Percentiles rank a stretch among this genome's conserved stretches.
phyloP scores from a whole-genome alignment of 257 asterid genomes.

The Solanum medicagineum region DNA sequence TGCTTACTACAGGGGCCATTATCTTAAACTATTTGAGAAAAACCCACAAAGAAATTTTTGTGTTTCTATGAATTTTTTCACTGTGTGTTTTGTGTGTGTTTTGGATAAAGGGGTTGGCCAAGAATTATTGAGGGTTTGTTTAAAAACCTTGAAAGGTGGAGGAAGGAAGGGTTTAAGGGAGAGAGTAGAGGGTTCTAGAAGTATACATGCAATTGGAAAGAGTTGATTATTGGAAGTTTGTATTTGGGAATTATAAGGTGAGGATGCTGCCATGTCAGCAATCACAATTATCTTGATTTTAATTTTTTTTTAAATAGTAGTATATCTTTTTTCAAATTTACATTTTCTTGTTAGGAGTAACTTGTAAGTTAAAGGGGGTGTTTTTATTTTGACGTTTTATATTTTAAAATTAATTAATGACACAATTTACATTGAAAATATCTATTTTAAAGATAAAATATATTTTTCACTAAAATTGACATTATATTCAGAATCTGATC shows the following conservation, averaged over 20 bases:
- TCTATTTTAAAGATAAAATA: not conserved
- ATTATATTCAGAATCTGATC: not conserved
- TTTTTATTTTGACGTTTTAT: not conserved
- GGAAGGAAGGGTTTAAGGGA: slow-evolving; percentile 44
- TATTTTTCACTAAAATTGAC: not conserved
- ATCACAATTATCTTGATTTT: slow-evolving; percentile 20
- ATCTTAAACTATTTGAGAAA: not conserved
- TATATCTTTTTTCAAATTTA: not conserved
- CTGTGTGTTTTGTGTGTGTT: slow-evolving; percentile 1
- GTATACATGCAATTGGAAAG: not conserved
- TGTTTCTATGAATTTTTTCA: not conserved
- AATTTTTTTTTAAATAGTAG: not conserved
- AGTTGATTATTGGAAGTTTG: slow-evolving; percentile 23
- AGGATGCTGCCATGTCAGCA: slow-evolving; percentile 48
- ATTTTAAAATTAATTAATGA: not conserved
- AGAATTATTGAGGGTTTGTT: not conserved
- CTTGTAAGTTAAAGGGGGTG: not conserved
- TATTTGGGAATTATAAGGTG: slow-evolving; percentile 31
- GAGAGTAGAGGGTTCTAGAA: slow-evolving; percentile 55
- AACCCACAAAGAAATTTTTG: not conserved
- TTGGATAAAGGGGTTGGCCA: slow-evolving; percentile 6
- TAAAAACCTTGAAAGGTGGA: not conserved
- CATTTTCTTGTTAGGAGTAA: not conserved
- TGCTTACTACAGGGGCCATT: slow-evolving; percentile 85
- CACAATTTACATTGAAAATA: not conserved